Evolutionary conservation across 164 flowering plant species (phyloP), one percentile per base, ranked within the genome.

Genomic region (Cinnamomum micranthum): DNA sequence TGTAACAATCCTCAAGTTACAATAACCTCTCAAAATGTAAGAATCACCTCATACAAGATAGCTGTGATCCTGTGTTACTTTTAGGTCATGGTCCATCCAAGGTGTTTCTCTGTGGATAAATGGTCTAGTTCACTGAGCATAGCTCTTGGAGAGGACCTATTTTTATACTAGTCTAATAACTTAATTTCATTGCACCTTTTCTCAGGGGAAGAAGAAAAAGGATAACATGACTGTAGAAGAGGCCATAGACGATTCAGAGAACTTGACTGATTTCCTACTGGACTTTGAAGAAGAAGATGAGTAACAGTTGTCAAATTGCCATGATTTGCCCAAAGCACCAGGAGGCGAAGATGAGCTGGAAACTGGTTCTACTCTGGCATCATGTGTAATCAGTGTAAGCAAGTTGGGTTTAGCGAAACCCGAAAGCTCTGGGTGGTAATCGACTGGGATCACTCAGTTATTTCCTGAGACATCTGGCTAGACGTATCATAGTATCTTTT

Each of bases 231-330:
- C 86, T 68, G 75, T 95, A 69, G 91, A 90, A 31, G 97, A 91
- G 27, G 98, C 97, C 13, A 68, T 91, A 23, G 97, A 87, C 50
- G 98, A 91, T 71, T 90, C 98, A 4, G 95, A 91, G 80, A 93
- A 95, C 84, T 79, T 95, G 65, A 94, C 97, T 22, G 97, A 92
- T 84, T 92, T 95, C 79, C 87, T 95, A 50, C 13, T 95, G 88
- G 99, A 95, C 78, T 95, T 95, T n/a, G 93, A 90, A 28, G 91
- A 90, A 28, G 91, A 90, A 76, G 91, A 92, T 0, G 88, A 89
- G 71, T 55, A 65, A 24, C 31, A 64, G 67, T 24, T 15, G 5
- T 11, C 67, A 24, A 55, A 55, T 55, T 55, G 4, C 60, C 17
- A 55, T 17, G 60, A 20, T 41, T 41, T 41, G 10, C 11, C 7